These are phyloP conservation scores for Teratosphaeria nubilosa DNA, from an alignment of 2,329 filamentous ascomycete genomes.

Conservation along the genomic window DNA sequence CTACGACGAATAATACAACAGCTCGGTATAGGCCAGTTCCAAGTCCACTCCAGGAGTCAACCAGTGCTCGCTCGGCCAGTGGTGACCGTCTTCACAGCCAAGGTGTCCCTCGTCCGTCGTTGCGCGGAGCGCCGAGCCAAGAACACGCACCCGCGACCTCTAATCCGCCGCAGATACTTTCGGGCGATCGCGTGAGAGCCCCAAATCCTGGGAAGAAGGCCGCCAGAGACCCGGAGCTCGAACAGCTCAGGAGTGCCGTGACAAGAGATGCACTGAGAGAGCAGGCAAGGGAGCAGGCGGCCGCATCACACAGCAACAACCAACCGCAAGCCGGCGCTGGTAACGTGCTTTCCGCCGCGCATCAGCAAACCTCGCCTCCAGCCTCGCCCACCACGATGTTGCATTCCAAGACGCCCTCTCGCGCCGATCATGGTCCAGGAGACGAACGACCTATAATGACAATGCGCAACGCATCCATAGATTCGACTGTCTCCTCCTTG, in stretches of 20 bases:
- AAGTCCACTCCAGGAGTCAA: constrained; percentile 5
- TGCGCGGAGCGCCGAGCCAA: constrained; percentile 1
- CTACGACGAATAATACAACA: background rate
- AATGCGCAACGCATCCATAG: constrained; percentile 71
- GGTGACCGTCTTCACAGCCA: background rate
- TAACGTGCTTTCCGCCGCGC: constrained; percentile 19
- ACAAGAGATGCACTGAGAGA: constrained; percentile 18
- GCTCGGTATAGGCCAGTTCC: constrained; percentile 3
- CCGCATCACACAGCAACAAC: constrained; percentile 1
- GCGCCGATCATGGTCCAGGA: background rate
- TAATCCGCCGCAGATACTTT: background rate
- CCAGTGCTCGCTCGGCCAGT: constrained; percentile 1
- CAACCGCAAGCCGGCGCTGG: constrained; percentile 19
- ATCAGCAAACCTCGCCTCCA: constrained; percentile 17
- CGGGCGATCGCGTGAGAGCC: constrained; percentile 6
- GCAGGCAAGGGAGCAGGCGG: constrained; percentile 8
- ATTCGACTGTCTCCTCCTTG: constrained; percentile 71
- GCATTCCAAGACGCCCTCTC: constrained; percentile 19
- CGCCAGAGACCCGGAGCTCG: constrained; percentile 12
- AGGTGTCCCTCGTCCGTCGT: background rate
- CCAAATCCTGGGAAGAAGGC: constrained; percentile 13
- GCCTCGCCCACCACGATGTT: constrained; percentile 25
- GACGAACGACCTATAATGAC: constrained; percentile 14
- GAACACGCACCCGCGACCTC: background rate
- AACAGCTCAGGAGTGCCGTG: constrained; percentile 15